Evolutionary conservation across 495 filamentous ascomycete species (phyloP), one percentile per base, ranked within the genome.

Genomic region (Trichocladium antarcticum): DNA sequence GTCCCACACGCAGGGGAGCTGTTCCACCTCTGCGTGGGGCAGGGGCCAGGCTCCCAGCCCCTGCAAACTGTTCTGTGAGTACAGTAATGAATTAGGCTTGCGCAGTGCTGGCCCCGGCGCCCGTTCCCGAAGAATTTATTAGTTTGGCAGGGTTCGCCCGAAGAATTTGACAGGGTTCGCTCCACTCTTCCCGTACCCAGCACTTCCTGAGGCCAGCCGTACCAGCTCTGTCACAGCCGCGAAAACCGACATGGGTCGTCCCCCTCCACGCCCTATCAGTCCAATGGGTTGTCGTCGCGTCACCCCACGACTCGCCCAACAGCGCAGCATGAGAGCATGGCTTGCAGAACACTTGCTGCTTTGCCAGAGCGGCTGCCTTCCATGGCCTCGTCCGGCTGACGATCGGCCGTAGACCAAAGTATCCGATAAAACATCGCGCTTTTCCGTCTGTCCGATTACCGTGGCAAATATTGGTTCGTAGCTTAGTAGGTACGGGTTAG

Each of bases 41-140:
- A n/a, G n/a, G n/a, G 1, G 43, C 34, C 20, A 47, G 54, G 57
- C 27, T 60, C 35, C 48, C 45, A 57, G 39, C 49, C 57, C 57
- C 39, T 54, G 53, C n/a, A n/a, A n/a, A n/a, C 22, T 28, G 27
- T 37, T 32, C 40, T 16, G 31, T 41, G 21, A 29, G 24, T 20
- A 39, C n/a, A n/a, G n/a, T n/a, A n/a, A n/a, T 48, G 29, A 38
- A 48, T 38, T 31, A 44, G 27, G 27, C 27, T 32, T 32, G 31
- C 12, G 31, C 5, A 11, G 31, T 32, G 5, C 12, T 4, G 11
- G 11, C 31, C 31, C 5, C 31, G 27, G n/a, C n/a, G n/a, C 24
- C 24, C 24, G 24, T 27, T 27, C 24, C 24, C 24, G 8, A 8
- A 8, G 24, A 8, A 8, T 27, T 27, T 27, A 29, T 27, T 27